These are phyloP conservation scores for Phialophora tarda DNA, from an alignment of 2,329 filamentous ascomycete genomes.

Conservation along the genomic window DNA sequence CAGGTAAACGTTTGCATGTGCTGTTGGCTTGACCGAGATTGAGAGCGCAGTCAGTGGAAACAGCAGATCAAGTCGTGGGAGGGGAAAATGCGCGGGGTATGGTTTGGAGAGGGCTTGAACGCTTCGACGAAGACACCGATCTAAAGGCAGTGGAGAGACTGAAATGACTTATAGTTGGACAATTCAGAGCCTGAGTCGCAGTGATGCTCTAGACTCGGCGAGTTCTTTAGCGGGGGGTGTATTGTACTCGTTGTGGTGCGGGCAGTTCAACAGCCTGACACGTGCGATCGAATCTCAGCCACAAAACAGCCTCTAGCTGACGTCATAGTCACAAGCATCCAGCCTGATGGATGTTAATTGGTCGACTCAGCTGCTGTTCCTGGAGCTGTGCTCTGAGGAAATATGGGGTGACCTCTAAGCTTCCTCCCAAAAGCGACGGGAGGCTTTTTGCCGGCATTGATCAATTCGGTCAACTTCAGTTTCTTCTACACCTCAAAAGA, in stretches of 20 bases:
- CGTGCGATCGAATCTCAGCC: neutral
- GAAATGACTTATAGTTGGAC: conserved; percentile 1
- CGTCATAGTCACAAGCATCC: neutral
- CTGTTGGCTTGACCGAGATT: neutral
- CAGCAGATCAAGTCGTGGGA: neutral
- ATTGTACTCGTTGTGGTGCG: neutral
- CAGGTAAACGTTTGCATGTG: neutral
- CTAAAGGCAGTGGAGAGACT: neutral
- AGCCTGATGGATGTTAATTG: conserved; percentile 3
- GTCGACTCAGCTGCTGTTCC: neutral
- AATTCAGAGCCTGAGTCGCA: neutral
- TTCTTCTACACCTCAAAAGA: neutral
- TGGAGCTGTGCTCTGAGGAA: conserved; percentile 7
- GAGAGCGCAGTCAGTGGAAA: neutral
- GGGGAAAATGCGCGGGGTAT: neutral
- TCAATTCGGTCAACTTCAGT: neutral
- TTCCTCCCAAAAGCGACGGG: neutral
- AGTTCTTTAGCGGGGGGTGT: conserved; percentile 1
- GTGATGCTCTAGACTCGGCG: neutral
- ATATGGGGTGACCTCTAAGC: conserved; percentile 9
- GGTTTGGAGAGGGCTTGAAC: neutral
- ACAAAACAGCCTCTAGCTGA: neutral
- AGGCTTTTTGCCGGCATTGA: conserved; percentile 1
- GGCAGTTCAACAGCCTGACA: conserved; percentile 5
- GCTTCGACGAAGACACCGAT: neutral